Evolutionary conservation across 345 rosid species (phyloP).

Genomic region (Microthlaspi erraticum): DNA sequence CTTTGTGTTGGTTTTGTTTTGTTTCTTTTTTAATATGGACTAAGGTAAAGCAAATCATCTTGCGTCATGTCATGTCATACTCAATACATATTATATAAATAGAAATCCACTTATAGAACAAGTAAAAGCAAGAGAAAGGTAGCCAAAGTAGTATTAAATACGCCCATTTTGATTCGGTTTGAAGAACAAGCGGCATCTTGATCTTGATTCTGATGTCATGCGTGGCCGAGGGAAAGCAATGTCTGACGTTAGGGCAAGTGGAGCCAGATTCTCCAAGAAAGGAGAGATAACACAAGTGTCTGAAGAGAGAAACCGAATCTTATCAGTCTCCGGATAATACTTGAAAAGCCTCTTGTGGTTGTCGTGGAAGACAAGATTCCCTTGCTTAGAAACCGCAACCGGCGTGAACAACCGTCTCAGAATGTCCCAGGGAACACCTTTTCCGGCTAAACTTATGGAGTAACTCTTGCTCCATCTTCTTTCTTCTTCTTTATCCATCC

Average conservation of each 20-base stretch:
- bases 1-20: not conserved
- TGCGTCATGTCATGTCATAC: not conserved
- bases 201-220: not conserved
- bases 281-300: not conserved
- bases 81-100: not conserved
- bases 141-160: not conserved
- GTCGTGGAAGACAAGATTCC: not conserved
- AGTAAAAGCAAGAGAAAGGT: not conserved
- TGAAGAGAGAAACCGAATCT: not conserved
- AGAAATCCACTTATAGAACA: not conserved
- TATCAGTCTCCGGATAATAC: not conserved
- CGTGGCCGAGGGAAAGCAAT: conserved; percentile 1
- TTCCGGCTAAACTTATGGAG: not conserved
- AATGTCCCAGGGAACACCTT: not conserved
- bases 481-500: not conserved
- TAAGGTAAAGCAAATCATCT: conserved; percentile 1
- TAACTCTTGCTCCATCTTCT: not conserved
- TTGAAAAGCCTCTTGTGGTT: conserved; percentile 10
- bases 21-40: conserved; percentile 5
- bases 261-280: not conserved
- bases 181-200: not conserved
- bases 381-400: conserved; percentile 1
- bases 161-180: not conserved
- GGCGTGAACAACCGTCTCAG: not conserved
- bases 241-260: not conserved